These are phyloP conservation scores for Wallacemonas sp. DNA, from an alignment of 208 protist genomes.

Conservation along the genomic window DNA sequence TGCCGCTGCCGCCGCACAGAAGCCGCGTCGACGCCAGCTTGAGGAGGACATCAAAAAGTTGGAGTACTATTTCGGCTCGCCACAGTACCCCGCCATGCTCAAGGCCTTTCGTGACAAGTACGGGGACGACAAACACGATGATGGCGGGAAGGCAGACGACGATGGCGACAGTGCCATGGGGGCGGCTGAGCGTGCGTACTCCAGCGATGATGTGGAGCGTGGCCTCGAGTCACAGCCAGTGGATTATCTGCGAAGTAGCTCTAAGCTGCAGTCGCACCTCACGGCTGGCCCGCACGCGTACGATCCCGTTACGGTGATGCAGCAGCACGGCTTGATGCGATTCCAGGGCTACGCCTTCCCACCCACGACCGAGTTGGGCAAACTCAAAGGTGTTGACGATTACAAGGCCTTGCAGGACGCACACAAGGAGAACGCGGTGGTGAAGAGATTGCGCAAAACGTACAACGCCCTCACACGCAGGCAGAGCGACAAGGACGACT, in stretches of 20 bases:
- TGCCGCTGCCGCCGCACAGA: constrained; percentile 16
- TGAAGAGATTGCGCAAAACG: constrained; percentile 27
- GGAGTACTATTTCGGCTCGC: constrained; percentile 80
- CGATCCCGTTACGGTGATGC: constrained; percentile 74
- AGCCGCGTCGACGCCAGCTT: constrained; percentile 38
- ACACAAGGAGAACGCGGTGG: constrained; percentile 35
- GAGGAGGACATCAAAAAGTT: constrained; percentile 77
- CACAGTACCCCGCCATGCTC: constrained; percentile 68
- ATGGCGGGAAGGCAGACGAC: not conserved
- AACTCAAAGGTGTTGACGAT: constrained; percentile 58
- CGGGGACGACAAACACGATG: constrained; percentile 10
- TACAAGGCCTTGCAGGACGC: constrained; percentile 17
- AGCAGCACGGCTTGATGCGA: constrained; percentile 77
- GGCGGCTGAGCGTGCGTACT: constrained; percentile 35
- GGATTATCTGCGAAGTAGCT: constrained; percentile 71
- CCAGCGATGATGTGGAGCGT: constrained; percentile 45
- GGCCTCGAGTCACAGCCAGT: constrained; percentile 75
- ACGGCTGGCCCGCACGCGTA: constrained; percentile 67
- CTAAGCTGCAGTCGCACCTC: constrained; percentile 62
- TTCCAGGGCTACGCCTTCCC: constrained; percentile 89
- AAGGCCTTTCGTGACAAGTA: constrained; percentile 74
- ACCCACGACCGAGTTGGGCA: constrained; percentile 72
- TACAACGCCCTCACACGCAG: constrained; percentile 47
- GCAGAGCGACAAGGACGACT: constrained; percentile 40
- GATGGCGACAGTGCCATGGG: not conserved